Evolutionary conservation across 2,329 filamentous ascomycete species (phyloP), one percentile per base, ranked within the genome.

Genomic region (Aspergillus tanneri): DNA sequence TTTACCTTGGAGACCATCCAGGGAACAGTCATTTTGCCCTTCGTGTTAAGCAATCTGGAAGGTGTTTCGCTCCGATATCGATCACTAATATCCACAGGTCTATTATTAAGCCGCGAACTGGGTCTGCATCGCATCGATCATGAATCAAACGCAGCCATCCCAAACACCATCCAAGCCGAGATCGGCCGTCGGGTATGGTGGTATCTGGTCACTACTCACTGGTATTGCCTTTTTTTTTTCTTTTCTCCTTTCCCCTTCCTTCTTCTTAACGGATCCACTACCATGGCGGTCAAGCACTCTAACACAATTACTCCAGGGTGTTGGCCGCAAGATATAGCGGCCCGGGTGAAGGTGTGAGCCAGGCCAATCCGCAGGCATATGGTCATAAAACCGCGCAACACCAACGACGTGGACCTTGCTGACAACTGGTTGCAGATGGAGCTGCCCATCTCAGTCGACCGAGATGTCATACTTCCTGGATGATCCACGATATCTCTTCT

Each of bases 381-480:
- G 65, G 16, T 66, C 3, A 59, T 63, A 14, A 67, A 66, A 28
- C 72, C 72, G 14, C 53, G 54, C 7, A 69, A 74, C 47, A 46
- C 62, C 2, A 57, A 69, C 32, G 72, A 74, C 44, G 58, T 63
- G 22, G 62, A 67, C 12, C 53, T 73, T n/a, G n/a, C n/a, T n/a
- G n/a, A n/a, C n/a, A n/a, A n/a, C n/a, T n/a, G n/a, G n/a, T n/a
- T n/a, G n/a, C n/a, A n/a, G n/a, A n/a, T n/a, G n/a, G n/a, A 4
- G 47, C 55, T n/a, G n/a, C n/a, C 9, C 60, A 63, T 61, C n/a
- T 62, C 58, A 53, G 37, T 12, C 36, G 25, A 73, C 71, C 0
- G 56, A 63, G 10, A 72, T 72, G 65, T 70, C 69, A 1, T 73
- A 72, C 44, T 66, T 60, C 23, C 56, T 71, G 1, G 65, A 71